A percentile compares a stretch with the other conserved stretches of the same genome.
Evolutionary conservation across 768 basidiomycete genomes (phyloP).

Genomic region (Cantharellus anzutake): DNA sequence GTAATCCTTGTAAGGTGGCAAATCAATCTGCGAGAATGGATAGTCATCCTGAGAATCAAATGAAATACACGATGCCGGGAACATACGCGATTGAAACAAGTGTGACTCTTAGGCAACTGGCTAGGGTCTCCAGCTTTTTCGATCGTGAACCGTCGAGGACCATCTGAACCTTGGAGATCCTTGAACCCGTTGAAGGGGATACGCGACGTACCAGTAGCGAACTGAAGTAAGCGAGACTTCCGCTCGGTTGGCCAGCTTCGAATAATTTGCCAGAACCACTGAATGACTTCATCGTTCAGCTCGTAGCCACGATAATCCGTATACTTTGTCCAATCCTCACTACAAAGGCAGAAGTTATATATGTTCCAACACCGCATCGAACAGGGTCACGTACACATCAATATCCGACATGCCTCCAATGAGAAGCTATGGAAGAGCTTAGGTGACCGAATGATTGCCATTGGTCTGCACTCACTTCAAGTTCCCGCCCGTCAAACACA

Average conservation of each 20-base stretch:
- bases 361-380: background rate
- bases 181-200: slow-evolving; percentile 99
- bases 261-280: slow-evolving; percentile 99
- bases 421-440: slow-evolving; percentile 28
- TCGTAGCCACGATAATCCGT: slow-evolving; percentile 97
- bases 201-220: slow-evolving; percentile 90
- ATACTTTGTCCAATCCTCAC: slow-evolving; percentile 97
- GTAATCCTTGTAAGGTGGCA: slow-evolving; percentile 96
- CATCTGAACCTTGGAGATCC: slow-evolving; percentile 94
- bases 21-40: slow-evolving; percentile 39
- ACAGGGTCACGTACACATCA: slow-evolving; percentile 58
- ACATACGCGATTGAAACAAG: slow-evolving; percentile 65
- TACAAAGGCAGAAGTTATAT: slow-evolving; percentile 13
- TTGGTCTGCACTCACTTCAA: slow-evolving; percentile 28
- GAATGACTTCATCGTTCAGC: slow-evolving; percentile 86
- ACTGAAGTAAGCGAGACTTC: slow-evolving; percentile 89
- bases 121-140: slow-evolving; percentile 96
- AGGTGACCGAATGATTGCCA: background rate
- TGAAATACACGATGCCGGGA: slow-evolving; percentile 23
- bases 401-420: slow-evolving; percentile 99
- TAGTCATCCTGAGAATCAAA: background rate
- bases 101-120: slow-evolving; percentile 92
- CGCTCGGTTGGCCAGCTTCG: slow-evolving; percentile 95
- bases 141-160: slow-evolving; percentile 91
- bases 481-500: slow-evolving; percentile 95